A percentile compares a stretch with the other conserved stretches of the same genome.
Evolutionary conservation across 202 grass and related monocot species (phyloP).

Genomic region (Digitaria exilis): DNA sequence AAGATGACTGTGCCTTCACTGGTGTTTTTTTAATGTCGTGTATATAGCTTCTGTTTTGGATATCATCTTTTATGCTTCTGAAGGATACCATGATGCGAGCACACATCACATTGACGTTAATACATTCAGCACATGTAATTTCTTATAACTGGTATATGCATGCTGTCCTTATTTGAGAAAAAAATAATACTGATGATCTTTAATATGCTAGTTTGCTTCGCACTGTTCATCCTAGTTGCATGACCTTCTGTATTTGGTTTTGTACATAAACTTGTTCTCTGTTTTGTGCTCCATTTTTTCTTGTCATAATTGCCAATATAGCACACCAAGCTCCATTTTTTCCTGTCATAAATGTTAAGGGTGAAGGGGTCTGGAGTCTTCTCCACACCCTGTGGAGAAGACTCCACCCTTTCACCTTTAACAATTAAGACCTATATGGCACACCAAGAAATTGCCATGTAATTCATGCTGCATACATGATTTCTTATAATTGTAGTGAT

Average conservation of each 20-base stretch:
- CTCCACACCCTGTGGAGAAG: no score
- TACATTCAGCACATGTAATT: background rate
- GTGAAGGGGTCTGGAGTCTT: no score
- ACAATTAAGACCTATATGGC: background rate
- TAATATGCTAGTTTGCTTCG: background rate
- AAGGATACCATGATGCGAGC: background rate
- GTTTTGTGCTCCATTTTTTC: background rate
- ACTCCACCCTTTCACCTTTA: no score
- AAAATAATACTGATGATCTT: background rate
- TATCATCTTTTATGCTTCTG: background rate
- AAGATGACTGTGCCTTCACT: constrained; percentile 33
- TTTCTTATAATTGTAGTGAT: background rate
- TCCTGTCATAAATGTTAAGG: background rate
- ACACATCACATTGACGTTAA: background rate
- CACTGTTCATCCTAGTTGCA: background rate
- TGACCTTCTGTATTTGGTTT: background rate
- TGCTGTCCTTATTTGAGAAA: background rate
- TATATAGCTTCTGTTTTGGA: background rate
- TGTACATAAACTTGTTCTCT: constrained; percentile 1
- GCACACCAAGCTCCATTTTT: background rate
- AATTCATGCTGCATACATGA: constrained; percentile 2
- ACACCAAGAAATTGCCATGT: background rate
- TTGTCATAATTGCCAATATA: no score
- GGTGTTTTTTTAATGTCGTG: background rate
- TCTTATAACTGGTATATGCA: background rate